phyloP scores from a whole-genome alignment of 371 early-diverging fungal genomes.

The Polyrhizophydium stewartii region DNA sequence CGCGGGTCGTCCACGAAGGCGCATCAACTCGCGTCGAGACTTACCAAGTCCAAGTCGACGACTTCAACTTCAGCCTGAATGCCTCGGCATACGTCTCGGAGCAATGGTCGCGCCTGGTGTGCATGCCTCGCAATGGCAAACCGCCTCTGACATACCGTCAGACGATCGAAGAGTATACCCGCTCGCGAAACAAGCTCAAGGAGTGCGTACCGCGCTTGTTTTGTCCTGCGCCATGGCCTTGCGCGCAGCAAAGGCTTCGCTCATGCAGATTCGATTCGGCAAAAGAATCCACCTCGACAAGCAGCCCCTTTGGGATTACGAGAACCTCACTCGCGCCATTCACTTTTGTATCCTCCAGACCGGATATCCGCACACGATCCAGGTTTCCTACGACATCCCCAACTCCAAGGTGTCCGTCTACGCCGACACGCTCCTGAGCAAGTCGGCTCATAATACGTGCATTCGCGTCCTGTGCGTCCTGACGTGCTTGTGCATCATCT shows the following conservation, averaged over 20 bases:
- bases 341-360: background rate
- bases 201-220: no score
- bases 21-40: background rate
- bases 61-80: background rate
- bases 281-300: conserved; percentile 10
- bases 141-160: background rate
- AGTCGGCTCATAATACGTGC: background rate
- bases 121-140: background rate
- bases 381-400: background rate
- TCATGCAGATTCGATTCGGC: no score
- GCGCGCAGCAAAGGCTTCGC: no score
- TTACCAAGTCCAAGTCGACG: background rate
- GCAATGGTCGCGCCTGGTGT: background rate
- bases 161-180: conserved; percentile 7
- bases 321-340: background rate
- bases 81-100: background rate
- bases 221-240: no score
- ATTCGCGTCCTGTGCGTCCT: background rate
- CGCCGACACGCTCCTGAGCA: background rate
- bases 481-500: conserved; percentile 8
- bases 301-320: conserved; percentile 6
- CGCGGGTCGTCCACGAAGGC: no score
- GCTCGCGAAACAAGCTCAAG: background rate
- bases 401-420: conserved; percentile 1
- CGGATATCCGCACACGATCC: conserved; percentile 1